Evolutionary conservation across 2,329 filamentous ascomycete species (phyloP), one percentile per base, ranked within the genome.

Genomic region (Ceratocystis destructans): DNA sequence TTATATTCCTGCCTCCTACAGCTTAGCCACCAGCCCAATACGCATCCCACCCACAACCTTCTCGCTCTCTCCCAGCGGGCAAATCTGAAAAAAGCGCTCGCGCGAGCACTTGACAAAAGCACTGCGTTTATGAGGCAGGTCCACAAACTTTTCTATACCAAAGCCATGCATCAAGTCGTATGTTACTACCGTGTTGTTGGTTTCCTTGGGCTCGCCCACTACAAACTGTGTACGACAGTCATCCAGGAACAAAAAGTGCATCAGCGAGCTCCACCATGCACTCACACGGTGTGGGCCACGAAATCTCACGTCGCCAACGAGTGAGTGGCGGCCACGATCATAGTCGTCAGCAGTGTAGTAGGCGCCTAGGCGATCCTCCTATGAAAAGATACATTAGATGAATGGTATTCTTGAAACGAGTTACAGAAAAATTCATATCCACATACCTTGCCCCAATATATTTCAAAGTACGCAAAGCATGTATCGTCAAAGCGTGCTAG

Each of bases 101-200:
- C 87, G 77, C 63, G 82, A 82, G 71, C 86, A 87, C 68, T 80
- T 78, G 72, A 88, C 81, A 68, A 88, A 80, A 1, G 84, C 86
- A 66, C 85, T 86, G 33, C 87, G 80, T 78, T 90, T 89, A 71
- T 89, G 83, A 3, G 86, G 85, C 69, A 90, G 75, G 70, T 90
- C 87, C 69, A 89, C 82, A 68, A 88, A 83, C 75, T 88, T 88
- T 70, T 88, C 84, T 46, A 90, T 78, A 5, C 84, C 83, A 71
- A 90, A 86, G 1, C 88, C 88, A 71, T 89, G 86, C 63, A 86
- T 83, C 65, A 89, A 82, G 71, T 92, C 88, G 73, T 91, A 91
- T 69, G 85, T 83, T 67, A 91, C 77, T 15, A 91, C 85, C 0
- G 84, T 87, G 33, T 79, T 81, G 71, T 87, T 88, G 3, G 84